Percentiles rank a stretch among this genome's conserved stretches.
Conservation (phyloP, 108 stramenopile species). For the Hondaea fermentalgiana region DNA sequence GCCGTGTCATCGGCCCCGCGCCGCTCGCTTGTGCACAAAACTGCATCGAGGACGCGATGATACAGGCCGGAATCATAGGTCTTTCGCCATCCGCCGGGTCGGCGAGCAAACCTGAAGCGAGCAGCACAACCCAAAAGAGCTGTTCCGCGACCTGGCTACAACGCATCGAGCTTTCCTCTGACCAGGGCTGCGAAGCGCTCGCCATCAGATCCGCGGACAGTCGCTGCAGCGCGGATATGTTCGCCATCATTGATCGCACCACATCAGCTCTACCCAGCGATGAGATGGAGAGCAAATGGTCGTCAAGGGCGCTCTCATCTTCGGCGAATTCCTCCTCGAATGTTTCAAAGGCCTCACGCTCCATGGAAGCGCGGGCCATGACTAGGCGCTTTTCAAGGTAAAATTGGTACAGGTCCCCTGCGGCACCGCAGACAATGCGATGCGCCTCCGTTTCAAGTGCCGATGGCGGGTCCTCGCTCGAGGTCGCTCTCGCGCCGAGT, state of each 20-base stretch:
- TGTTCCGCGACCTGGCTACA: not conserved
- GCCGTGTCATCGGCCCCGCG: not conserved
- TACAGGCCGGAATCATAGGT: not conserved
- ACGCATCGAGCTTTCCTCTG: not conserved
- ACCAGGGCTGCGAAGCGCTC: not conserved
- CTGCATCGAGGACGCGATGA: not conserved
- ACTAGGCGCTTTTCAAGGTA: not conserved
- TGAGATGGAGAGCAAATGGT: not conserved
- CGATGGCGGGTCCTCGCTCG: not conserved
- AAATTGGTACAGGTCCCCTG: not conserved
- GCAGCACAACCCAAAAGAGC: not conserved
- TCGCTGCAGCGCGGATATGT: not conserved
- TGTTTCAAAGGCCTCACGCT: not conserved
- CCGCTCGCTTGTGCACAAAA: not conserved
- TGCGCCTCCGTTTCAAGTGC: not conserved
- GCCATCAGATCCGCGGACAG: not conserved
- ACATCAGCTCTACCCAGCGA: not conserved
- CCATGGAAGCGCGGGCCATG: not conserved
- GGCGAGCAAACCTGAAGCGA: not conserved
- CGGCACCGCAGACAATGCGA: not conserved
- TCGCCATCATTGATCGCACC: not conserved
- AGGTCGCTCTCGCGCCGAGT: not conserved
- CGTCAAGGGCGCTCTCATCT: not conserved
- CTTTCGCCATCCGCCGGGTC: slow-evolving; percentile 2
- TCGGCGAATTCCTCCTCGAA: not conserved